These are phyloP conservation scores for Microdochium bolleyi DNA, from an alignment of 2,329 filamentous ascomycete genomes.

Conservation along the genomic window DNA sequence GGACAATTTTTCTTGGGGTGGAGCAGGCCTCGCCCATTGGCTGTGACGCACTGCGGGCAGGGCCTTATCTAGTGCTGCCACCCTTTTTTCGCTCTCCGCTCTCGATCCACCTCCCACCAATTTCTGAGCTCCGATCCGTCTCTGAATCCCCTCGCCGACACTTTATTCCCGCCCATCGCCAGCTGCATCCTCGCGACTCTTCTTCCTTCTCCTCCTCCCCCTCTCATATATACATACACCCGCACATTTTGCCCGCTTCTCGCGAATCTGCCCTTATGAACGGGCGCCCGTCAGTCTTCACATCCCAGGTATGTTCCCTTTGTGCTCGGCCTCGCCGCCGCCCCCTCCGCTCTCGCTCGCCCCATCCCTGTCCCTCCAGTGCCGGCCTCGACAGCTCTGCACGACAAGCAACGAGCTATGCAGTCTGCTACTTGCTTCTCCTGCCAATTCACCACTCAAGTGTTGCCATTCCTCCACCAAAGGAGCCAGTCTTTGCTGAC, in stretches of 20 bases:
- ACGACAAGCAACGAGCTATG: not conserved
- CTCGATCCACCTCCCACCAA: constrained; percentile 3
- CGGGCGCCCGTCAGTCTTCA: constrained; percentile 77
- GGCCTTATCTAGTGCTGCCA: not conserved
- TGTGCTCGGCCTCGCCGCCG: not conserved
- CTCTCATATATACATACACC: constrained; percentile 8
- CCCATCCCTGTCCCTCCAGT: not conserved
- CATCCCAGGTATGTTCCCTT: constrained; percentile 61
- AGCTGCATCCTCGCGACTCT: constrained; percentile 6
- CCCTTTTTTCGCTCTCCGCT: constrained; percentile 5
- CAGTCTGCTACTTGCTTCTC: too few species aligned
- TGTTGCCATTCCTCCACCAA: constrained; percentile 3
- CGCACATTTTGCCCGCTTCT: constrained; percentile 8
- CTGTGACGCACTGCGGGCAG: not conserved
- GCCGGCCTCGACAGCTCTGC: not conserved
- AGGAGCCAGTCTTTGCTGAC: constrained; percentile 30
- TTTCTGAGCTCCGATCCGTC: not conserved
- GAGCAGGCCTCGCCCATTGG: not conserved
- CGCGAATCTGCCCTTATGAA: constrained; percentile 67
- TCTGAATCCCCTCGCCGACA: not conserved
- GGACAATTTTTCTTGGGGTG: not conserved
- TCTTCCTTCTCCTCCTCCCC: too few species aligned
- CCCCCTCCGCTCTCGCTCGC: not conserved
- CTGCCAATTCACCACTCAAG: not conserved
- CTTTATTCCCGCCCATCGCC: not conserved